These are phyloP conservation scores for Eimeria brunetti DNA, from an alignment of 169 alveolate genomes.

Conservation along the genomic window DNA sequence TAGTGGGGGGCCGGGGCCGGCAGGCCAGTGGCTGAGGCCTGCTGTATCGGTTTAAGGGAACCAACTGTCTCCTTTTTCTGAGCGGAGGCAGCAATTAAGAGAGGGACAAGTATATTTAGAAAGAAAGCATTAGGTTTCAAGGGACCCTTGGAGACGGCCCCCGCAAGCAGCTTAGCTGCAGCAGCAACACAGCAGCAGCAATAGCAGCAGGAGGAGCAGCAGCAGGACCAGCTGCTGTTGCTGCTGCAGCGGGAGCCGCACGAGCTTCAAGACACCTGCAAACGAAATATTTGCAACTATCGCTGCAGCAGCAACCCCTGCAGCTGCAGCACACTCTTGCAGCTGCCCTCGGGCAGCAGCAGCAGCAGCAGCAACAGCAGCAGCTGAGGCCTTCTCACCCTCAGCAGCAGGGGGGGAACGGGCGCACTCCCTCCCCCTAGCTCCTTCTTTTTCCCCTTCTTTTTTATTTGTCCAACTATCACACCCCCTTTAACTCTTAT, in stretches of 20 bases:
- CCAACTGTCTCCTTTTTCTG: slow-evolving; percentile 32
- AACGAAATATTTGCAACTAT: slow-evolving; percentile 22
- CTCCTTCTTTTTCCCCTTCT: not conserved
- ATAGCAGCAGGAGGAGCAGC: slow-evolving; percentile 28
- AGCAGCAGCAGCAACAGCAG: slow-evolving; percentile 23
- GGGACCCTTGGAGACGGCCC: slow-evolving; percentile 39
- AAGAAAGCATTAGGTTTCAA: not conserved
- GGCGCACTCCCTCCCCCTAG: not conserved
- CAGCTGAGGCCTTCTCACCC: slow-evolving; percentile 48
- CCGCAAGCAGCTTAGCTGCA: slow-evolving; percentile 16
- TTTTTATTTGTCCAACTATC: not conserved
- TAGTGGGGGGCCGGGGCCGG: slow-evolving; percentile 67
- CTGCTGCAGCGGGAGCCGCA: slow-evolving; percentile 31
- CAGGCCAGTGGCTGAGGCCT: slow-evolving; percentile 66
- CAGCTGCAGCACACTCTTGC: slow-evolving; percentile 24
- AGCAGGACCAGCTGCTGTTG: slow-evolving; percentile 52
- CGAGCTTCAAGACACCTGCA: slow-evolving; percentile 12
- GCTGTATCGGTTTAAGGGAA: slow-evolving; percentile 9
- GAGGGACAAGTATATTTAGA: not conserved
- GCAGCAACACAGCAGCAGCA: slow-evolving; percentile 31
- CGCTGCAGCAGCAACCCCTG: not conserved
- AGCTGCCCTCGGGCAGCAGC: not conserved
- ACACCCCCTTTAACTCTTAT: not conserved
- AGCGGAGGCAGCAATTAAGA: not conserved
- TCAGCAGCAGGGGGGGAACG: slow-evolving; percentile 25